Base-by-base conservation (phyloP, 257 asterid genomes). In the Agastache rugosa region DNA sequence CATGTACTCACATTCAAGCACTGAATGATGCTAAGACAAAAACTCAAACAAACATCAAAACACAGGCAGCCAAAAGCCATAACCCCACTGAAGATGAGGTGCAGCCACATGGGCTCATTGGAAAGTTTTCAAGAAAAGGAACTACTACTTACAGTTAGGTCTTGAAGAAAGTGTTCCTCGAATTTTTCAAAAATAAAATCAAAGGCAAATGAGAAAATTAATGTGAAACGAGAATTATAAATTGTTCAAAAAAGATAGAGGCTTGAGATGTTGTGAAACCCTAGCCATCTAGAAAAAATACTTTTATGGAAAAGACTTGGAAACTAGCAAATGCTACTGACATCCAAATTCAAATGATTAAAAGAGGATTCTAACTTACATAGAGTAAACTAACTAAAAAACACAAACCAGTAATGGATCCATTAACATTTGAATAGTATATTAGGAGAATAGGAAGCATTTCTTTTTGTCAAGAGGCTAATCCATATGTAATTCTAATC, bases 1-100 rank as follows among this genome's bases (percentile, higher is more conserved):
- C 37, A 72, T 72, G 62, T n/a, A 1, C 50, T 17, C 37, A 72
- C 31, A 58, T 44, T 72, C 61, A 27, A 41, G 27, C 44, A 72
- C 35, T 44, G 47, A 60, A 10, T 16, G 14, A 16, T 56, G 17
- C 37, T 27, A n/a, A 27, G 42, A 72, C 15, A 22, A 9, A 25
- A 16, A 42, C 42, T 42, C 23, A 25, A 44, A 29, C 16, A 66
- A 29, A 66, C 55, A 66, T 44, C 76, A 72, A 59, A 59, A 14
- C 69, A 44, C 39, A 11, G 23, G 39, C 45, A 15, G 41, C 62
- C 48, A 42, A 29, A 39, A 16, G n/a, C 58, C 19, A 20, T 17
- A 66, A 19, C 22, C 15, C 15, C 31, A 23, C 5, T 25, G 35
- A 44, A 22, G 16, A 66, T 20, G 58, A 44, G 71, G 23, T 67